Evolutionary conservation across 345 rosid genomes (phyloP), one percentile per base, ranked within the genome.

Genomic region (Salix arbutifolia): DNA sequence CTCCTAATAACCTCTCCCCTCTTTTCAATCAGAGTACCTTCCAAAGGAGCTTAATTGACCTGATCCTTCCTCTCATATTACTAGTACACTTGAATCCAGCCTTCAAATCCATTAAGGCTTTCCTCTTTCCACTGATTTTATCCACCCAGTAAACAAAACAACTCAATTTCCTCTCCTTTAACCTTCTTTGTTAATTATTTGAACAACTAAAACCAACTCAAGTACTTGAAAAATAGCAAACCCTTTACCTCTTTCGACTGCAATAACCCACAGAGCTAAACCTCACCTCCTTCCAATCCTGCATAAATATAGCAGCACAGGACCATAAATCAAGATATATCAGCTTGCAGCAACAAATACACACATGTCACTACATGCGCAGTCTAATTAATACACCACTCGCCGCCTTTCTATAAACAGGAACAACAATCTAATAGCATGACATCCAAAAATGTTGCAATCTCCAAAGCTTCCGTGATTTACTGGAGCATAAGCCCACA

Each of bases 401-500:
- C 19, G n/a, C 25, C 6, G 56, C 53, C 60, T 75, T 77, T 64
- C 73, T 56, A 79, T 28, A 81, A 78, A 78, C 70, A 73, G 78
- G 37, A 71, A 78, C 23, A 30, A 62, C 72, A 76, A 62, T 21
- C 74, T 37, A 76, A 65, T 21, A 56, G 72, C 69, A 71, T 83
- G 75, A 72, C 40, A 72, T 69, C 28, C 67, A n/a, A 23, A 73
- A 74, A 31, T 66, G 61, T 53, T 67, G 50, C 77, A 77, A 6
- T 70, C 82, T 50, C 79, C 77, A 75, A 87, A 82, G 82, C 80
- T 37, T 80, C 83, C 85, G 69, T 74, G 65, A 79, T 69, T 80
- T 70, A 70, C 84, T 83, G 87, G 79, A 83, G 75, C 81, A 83
- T 68, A 74, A 83, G 76, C 77, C 83, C 88, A 81, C 72, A 13